Base-by-base conservation (phyloP, 2,329 filamentous ascomycete genomes). In the Trichophyton rubrum region DNA sequence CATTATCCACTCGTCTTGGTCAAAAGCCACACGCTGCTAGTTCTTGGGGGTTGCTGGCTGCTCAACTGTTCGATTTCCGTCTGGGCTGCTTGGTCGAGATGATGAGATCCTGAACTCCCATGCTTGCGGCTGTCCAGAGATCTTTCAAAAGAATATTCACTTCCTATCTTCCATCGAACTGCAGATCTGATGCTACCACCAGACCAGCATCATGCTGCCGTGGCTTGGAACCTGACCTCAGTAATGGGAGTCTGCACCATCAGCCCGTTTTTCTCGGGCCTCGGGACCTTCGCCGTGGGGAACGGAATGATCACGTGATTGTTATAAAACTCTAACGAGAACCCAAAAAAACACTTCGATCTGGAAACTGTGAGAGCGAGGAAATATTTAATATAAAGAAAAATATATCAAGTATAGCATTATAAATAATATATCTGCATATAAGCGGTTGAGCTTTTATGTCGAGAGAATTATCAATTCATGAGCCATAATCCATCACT, bases 401-500 rank as follows among this genome's bases (percentile, higher is more conserved):
- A 38, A 38, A 4, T 30, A 30, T 30, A 6, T n/a, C 1, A 41
- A 41, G 13, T 41, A 6, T n/a, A 13, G 24, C 9, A 20, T 13
- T 53, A 4, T 30, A 4, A 22, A 24, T 24, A 30, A 1, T 7
- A 1, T 6, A n/a, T 30, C 13, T 53, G 33, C 22, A 4, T 33
- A 9, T 15, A 53, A 33, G 24, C 24, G 17, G 9, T 17, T 7
- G 5, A 8, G 13, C 24, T 53, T 24, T 17, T 53, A 17, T 2
- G 7, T 22, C 7, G 33, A 13, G n/a, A 3, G 13, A 27, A 22
- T 15, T 30, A 30, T 9, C 3, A 5, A 40, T 47, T 59, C n/a
- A 59, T 59, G 56, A 47, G 15, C n/a, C 20, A n/a, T n/a, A 43
- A 40, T 40, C 17, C 38, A 13, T 59, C 64, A 17, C 64, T 76